Base-by-base conservation (phyloP, 441 rosid genomes). In the Metrosideros polymorpha region DNA sequence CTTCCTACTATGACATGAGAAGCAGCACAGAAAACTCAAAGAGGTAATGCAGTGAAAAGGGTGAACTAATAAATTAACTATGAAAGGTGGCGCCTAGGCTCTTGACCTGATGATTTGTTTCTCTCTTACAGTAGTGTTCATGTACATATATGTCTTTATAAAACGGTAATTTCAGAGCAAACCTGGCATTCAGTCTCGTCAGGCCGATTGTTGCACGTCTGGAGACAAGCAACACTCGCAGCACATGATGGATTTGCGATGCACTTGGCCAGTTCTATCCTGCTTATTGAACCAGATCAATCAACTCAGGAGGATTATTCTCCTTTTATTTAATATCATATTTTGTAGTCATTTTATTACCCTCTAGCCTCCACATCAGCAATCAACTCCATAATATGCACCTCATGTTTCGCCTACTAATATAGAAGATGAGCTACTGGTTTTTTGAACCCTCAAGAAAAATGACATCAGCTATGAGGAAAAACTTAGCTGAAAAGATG, bases 101-200 rank as follows among this genome's bases (percentile, higher is more conserved):
- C 9, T 39, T 39, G 79, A 71, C 42, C 47, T 39, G n/a, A 39
- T 12, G n/a, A 71, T 71, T 39, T 71, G 39, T 71, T 71, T 39
- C 79, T 71, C 79, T 71, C 47, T 71, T 39, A 39, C 79, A 39
- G 27, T 22, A 39, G n/a, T 71, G n/a, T 71, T 3, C 79, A 19
- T 39, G 3, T 71, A 3, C 47, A 39, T 71, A 39, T 12, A 83
- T 51, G 59, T 83, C 59, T 52, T 25, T 27, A 52, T 6, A 30
- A 47, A 83, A 52, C 66, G 82, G 82, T 42, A 32, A 79, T 57
- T 82, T 83, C 17, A 85, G 52, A 87, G 85, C 90, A 82, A 88
- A 96, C 99, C 99, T 97, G 99, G 92, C 98, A 97, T 91, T 96
- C 98, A 50, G 95, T 93, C 90, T 96, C 99, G 89, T 97, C 99